These are phyloP conservation scores for Colletotrichum limetticola DNA, from an alignment of 2,329 filamentous ascomycete species.

Conservation along the genomic window DNA sequence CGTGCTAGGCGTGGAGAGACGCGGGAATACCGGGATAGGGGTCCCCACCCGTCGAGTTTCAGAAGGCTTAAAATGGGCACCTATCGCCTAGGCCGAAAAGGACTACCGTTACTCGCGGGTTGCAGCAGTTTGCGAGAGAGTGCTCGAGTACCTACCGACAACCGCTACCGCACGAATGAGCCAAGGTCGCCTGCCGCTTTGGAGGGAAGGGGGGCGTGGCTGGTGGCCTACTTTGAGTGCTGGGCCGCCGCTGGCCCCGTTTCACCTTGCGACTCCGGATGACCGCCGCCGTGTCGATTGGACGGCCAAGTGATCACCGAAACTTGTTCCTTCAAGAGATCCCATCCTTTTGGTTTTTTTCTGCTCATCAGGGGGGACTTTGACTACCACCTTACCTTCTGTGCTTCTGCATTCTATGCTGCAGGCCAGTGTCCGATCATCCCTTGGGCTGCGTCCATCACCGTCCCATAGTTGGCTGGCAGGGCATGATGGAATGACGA, in stretches of 20 bases:
- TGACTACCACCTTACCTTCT: background rate
- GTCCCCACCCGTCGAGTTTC: conserved; percentile 16
- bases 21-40: conserved; percentile 22
- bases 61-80: conserved; percentile 25
- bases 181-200: background rate
- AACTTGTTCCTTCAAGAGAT: conserved; percentile 21
- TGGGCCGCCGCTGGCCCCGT: conserved; percentile 8
- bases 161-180: background rate
- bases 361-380: background rate
- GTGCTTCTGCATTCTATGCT: background rate
- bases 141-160: background rate
- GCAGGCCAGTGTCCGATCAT: background rate
- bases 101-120: background rate
- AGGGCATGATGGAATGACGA: too few relatives aligned
- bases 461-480: background rate
- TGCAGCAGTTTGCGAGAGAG: background rate
- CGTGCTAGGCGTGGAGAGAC: background rate
- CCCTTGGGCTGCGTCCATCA: background rate
- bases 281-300: conserved; percentile 23
- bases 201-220: background rate
- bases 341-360: background rate
- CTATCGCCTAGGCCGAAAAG: conserved; percentile 13
- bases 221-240: background rate
- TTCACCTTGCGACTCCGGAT: conserved; percentile 33
- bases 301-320: conserved; percentile 25